A percentile compares a stretch with the other conserved stretches of the same genome.
These are phyloP conservation scores for Phanerochaete carnosa DNA, from an alignment of 768 basidiomycete genomes.

Conservation along the genomic window DNA sequence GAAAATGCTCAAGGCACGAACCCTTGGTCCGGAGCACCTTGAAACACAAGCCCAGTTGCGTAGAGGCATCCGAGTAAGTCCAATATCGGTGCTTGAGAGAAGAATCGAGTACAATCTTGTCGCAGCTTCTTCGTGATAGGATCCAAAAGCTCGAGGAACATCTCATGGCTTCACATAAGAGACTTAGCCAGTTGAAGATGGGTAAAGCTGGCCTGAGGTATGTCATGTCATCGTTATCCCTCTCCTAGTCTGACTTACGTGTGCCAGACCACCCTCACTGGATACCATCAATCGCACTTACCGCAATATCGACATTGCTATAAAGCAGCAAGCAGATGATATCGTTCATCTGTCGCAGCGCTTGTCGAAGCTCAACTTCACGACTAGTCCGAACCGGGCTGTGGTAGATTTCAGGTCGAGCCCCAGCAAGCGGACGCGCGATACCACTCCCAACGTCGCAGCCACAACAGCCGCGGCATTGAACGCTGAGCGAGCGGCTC, in stretches of 20 bases:
- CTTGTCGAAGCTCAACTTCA: constrained; percentile 47
- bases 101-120: too few relatives aligned
- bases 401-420: constrained; percentile 15
- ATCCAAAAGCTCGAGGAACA: constrained; percentile 79
- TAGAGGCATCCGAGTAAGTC: constrained; percentile 62
- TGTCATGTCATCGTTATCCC: constrained; percentile 20
- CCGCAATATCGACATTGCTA: constrained; percentile 76
- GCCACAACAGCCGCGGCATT: constrained; percentile 76
- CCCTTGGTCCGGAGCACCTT: constrained; percentile 73
- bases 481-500: constrained; percentile 74
- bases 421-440: constrained; percentile 28
- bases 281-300: constrained; percentile 84
- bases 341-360: constrained; percentile 50
- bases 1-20: constrained; percentile 39
- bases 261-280: constrained; percentile 69
- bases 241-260: not conserved
- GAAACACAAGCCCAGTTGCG: constrained; percentile 80
- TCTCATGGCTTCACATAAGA: constrained; percentile 67
- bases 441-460: constrained; percentile 62
- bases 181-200: constrained; percentile 55
- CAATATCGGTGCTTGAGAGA: not conserved
- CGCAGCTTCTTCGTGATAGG: constrained; percentile 64
- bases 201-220: constrained; percentile 65
- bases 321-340: constrained; percentile 58
- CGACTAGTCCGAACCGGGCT: constrained; percentile 28